phyloP scores from a whole-genome alignment of 352 stramenopile species.

The Pythium biforme region DNA sequence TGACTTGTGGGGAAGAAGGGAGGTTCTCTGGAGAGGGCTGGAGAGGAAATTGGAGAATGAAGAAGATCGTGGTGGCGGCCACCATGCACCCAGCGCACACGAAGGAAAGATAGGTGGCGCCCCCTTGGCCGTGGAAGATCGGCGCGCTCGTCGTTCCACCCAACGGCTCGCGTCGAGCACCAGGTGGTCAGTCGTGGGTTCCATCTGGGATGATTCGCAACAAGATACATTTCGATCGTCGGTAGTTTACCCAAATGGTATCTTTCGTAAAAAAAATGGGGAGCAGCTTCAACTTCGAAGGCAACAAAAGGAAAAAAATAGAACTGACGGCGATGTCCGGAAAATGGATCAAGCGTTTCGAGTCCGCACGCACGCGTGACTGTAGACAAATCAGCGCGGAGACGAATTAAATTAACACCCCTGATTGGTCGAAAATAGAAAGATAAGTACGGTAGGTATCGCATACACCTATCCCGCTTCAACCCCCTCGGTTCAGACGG shows the following conservation, averaged over 20 bases:
- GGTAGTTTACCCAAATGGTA: slow-evolving; percentile 13
- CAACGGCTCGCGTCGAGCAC: neutral
- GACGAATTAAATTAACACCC: slow-evolving; percentile 9
- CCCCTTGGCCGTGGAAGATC: neutral
- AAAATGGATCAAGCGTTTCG: neutral
- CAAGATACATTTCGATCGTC: slow-evolving; percentile 13
- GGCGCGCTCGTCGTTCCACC: neutral
- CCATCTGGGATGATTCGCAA: slow-evolving; percentile 14
- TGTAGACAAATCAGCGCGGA: slow-evolving; percentile 7
- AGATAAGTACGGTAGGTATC: neutral
- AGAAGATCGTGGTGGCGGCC: neutral
- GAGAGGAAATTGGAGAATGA: slow-evolving; percentile 42
- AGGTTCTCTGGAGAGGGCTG: slow-evolving; percentile 10
- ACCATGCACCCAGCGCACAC: neutral
- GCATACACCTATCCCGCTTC: slow-evolving; percentile 8
- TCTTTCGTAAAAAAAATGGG: slow-evolving; percentile 6
- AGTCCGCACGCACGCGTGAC: neutral
- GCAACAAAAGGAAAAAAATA: slow-evolving; percentile 1
- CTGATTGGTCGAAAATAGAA: slow-evolving; percentile 23
- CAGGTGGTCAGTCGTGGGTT: slow-evolving; percentile 13
- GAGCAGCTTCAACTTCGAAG: slow-evolving; percentile 6
- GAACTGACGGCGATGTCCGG: neutral
- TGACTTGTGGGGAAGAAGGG: slow-evolving; percentile 4
- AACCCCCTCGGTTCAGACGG: slow-evolving; percentile 1
- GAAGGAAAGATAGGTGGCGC: neutral